Evolutionary conservation across 163 green algal species (phyloP).

Genomic region (Chlamydomonas reinhardtii): DNA sequence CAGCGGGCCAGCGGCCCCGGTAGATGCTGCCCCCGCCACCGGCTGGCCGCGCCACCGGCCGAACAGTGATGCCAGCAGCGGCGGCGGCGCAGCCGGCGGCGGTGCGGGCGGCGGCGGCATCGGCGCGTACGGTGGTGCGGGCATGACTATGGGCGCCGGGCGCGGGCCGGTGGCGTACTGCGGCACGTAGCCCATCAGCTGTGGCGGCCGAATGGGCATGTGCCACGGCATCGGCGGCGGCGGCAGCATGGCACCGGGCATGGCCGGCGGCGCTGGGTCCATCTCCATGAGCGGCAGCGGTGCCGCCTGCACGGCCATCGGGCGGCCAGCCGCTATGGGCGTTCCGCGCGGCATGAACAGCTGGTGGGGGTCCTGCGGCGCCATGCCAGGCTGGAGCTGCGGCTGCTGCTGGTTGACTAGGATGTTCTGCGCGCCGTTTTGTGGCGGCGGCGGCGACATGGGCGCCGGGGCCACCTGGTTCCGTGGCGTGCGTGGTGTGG

Average conservation of each 20-base stretch:
- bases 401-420: neutral
- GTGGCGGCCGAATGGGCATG: neutral
- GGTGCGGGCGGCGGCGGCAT: neutral
- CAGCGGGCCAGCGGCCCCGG: neutral
- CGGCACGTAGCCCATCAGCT: neutral
- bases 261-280: neutral
- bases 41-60: too few species aligned
- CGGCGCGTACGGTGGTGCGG: neutral
- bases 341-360: neutral
- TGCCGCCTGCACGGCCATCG: neutral
- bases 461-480: too few species aligned
- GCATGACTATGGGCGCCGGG: neutral
- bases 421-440: neutral
- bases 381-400: neutral
- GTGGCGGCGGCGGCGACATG: too few species aligned
- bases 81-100: neutral
- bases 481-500: too few species aligned
- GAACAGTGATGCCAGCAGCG: neutral
- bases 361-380: too few species aligned
- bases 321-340: neutral
- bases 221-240: neutral
- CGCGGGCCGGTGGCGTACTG: neutral
- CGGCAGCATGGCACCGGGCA: neutral
- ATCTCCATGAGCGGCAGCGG: neutral
- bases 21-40: too few species aligned